Base-by-base conservation (phyloP, 2,329 filamentous ascomycete genomes). In the Pseudogymnoascus sp. region DNA sequence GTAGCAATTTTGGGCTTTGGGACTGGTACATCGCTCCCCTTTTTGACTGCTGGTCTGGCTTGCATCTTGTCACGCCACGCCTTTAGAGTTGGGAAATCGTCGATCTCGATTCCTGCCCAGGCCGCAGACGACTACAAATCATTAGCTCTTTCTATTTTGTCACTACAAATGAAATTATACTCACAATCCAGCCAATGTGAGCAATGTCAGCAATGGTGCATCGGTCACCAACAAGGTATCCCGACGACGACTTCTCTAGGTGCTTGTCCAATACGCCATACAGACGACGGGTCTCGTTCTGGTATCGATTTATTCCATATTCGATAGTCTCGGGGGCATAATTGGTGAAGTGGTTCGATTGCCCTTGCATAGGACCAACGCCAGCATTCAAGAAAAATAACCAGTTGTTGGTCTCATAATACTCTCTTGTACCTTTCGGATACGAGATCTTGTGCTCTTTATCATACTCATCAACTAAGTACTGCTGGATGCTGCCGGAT, bases 281-380 rank as follows among this genome's bases (percentile, higher is more conserved):
- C 1, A 96, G 80, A 12, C 92, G 86, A n/a, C 88, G 82, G 0
- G 89, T 91, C 78, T 96, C 92, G 73, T 91, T 95, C 72, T 82
- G 78, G 77, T 96, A 96, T 59, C 92, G 84, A 71, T 90, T 85
- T 63, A 96, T 85, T 66, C 89, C 91, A 73, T 96, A 96, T 71
- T 87, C 80, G 70, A 96, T 93, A 73, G 84, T 86, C 73, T 93
- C 89, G 0, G 90, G 89, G 0, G 91, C 91, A 71, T 96, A 96
- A 63, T 90, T 84, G 59, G 78, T 79, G 76, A 96, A 96, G 76
- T 96, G 91, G 75, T 95, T 92, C 61, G 90, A 83, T 75, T 96
- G 90, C 50, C 83, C 88, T 72, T 93, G 90, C 89, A 93, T 93
- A 0, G 90, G 90, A 0, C 90, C 90, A 1, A 93, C 78, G 1